Evolutionary conservation across 2,329 filamentous ascomycete species (phyloP), one percentile per base, ranked within the genome.

Genomic region (Blumeriella jaapii): DNA sequence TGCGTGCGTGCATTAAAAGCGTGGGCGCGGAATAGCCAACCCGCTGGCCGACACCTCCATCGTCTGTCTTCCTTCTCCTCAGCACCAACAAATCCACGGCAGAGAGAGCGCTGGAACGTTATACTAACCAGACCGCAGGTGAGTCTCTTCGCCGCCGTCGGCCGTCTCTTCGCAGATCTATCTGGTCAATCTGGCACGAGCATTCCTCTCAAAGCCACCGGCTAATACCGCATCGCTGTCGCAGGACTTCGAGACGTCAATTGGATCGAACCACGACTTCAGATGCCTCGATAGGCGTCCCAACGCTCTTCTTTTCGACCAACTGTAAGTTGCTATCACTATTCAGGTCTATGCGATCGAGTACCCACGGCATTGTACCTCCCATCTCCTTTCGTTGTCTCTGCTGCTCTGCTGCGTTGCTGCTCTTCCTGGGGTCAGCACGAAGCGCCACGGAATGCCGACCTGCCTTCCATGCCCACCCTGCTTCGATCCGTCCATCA

Each of bases 201-300:
- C 33, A 38, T 40, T 19, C 42, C 36, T 26, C 14, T 30, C 22
- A 20, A 27, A 35, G 29, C 34, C 39, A 13, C 35, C 34, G 26
- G 42, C 42, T 49, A 42, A 48, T 45, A 43, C 45, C 39, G 23
- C 13, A 38, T 41, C 33, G 35, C 29, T 36, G 32, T 42, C 43
- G 40, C 44, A 54, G 50, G 36, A 37, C 44, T 40, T 41, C 34
- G 38, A 48, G 25, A 41, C 44, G 22, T 30, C 46, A 45, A 48
- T 50, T 52, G 37, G 44, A 44, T 42, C 45, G 39, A 38, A 52
- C 47, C 16, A 42, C 48, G 28, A 50, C 39, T 47, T 41, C 46
- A 47, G 46, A 56, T 55, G 55, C 49, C 44, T 51, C 46, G 48
- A 56, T 54, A 55, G 50, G 44, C 45, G 40, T 46, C 47, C 41